Evolutionary conservation across 768 basidiomycete species (phyloP).

Genomic region (Daedaleopsis sinensis): DNA sequence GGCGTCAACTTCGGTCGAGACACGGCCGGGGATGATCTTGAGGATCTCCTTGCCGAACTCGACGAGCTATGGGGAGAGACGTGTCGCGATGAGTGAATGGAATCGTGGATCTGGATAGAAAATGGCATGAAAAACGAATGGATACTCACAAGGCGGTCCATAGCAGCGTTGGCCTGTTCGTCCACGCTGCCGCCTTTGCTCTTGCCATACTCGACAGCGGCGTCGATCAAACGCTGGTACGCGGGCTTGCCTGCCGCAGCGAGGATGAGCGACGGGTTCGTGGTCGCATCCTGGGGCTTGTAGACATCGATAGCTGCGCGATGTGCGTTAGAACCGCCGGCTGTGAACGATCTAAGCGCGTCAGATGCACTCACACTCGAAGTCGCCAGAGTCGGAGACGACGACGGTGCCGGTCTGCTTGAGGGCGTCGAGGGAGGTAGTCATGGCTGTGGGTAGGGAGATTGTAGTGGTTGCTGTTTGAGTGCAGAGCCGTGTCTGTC

Average conservation of each 20-base stretch:
- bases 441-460: conserved; percentile 47
- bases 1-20: conserved; percentile 99
- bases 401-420: conserved; percentile 95
- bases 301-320: conserved; percentile 86
- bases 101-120: conserved; percentile 4
- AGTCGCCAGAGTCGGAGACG: conserved; percentile 97
- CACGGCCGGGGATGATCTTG: conserved; percentile 94
- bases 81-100: not conserved
- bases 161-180: conserved; percentile 72
- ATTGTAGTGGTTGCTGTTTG: conserved; percentile 11
- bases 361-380: conserved; percentile 59
- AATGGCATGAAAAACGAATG: not conserved
- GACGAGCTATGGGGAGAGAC: conserved; percentile 64
- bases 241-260: conserved; percentile 88
- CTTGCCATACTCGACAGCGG: conserved; percentile 76
- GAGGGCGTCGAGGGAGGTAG: conserved; percentile 80
- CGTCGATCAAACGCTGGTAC: conserved; percentile 82
- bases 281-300: conserved; percentile 98
- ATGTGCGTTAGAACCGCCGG: conserved; percentile 11
- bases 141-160: conserved; percentile 82
- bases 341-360: conserved; percentile 6
- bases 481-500: not conserved
- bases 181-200: conserved; percentile 80
- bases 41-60: conserved; percentile 98
- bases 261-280: conserved; percentile 95